A percentile compares a stretch with the other conserved stretches of the same genome.
These are phyloP conservation scores for Saccharum hybrid DNA, from an alignment of 202 grass and related monocot species.

Conservation along the genomic window DNA sequence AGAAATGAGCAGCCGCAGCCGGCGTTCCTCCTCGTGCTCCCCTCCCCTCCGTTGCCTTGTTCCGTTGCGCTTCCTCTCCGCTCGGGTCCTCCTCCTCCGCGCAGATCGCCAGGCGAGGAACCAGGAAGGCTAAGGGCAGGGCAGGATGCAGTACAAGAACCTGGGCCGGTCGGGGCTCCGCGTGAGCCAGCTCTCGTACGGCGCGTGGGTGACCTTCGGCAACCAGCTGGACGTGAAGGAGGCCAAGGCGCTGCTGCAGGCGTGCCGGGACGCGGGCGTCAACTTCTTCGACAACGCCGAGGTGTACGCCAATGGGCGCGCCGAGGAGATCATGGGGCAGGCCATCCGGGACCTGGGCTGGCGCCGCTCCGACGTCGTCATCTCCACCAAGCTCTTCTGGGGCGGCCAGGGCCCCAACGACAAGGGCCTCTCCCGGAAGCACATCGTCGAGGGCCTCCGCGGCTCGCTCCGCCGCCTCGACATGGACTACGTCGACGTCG, in stretches of 20 bases:
- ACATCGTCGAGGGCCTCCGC: constrained; percentile 82
- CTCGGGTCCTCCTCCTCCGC: too few species aligned
- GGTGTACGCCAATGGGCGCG: constrained; percentile 88
- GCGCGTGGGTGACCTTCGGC: constrained; percentile 89
- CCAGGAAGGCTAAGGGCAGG: background rate
- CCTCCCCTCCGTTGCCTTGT: background rate
- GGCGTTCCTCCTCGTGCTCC: background rate
- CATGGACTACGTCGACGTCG: constrained; percentile 91
- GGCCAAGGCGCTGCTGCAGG: constrained; percentile 84
- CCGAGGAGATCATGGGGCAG: constrained; percentile 99
- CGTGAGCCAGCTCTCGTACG: constrained; percentile 90
- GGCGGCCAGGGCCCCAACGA: constrained; percentile 92
- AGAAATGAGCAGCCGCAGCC: background rate
- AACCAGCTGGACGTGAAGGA: constrained; percentile 99
- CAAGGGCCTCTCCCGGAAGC: constrained; percentile 97
- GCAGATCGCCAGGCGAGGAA: background rate
- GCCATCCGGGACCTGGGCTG: constrained; percentile 92
- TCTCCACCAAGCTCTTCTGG: constrained; percentile 99
- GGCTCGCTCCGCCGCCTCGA: constrained; percentile 75
- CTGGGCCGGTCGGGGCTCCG: constrained; percentile 83
- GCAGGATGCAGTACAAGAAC: constrained; percentile 91
- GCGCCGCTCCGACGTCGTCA: constrained; percentile 89
- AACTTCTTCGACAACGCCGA: constrained; percentile 99
- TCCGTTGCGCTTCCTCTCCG: constrained; percentile 5
- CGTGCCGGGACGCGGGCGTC: constrained; percentile 85